Percentiles rank a stretch among this genome's conserved stretches.
Evolutionary conservation across 2,329 filamentous ascomycete genomes (phyloP).

Genomic region (Sporothrix globosa): DNA sequence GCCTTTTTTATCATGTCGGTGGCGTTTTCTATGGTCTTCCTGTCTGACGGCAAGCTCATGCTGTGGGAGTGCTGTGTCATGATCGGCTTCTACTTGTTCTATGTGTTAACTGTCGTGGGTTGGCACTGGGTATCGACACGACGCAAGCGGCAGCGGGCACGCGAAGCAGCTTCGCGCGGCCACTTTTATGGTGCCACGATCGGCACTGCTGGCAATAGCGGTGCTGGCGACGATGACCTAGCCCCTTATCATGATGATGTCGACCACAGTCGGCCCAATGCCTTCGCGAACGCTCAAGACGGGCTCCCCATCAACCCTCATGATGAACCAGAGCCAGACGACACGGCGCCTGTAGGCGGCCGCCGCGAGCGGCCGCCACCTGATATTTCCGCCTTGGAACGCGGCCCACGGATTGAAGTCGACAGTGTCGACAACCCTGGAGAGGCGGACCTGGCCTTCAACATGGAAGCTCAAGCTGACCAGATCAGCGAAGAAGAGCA

Average conservation of each 20-base stretch:
- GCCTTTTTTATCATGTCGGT: constrained; percentile 89
- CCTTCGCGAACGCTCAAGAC: neutral
- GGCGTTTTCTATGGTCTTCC: constrained; percentile 81
- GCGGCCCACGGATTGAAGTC: constrained; percentile 53
- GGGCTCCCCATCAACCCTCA: constrained; percentile 49
- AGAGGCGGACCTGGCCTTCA: constrained; percentile 40
- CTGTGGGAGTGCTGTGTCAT: constrained; percentile 89
- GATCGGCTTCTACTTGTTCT: constrained; percentile 89
- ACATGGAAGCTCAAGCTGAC: constrained; percentile 32
- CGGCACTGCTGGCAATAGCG: constrained; percentile 36
- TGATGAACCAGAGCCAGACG: constrained; percentile 48
- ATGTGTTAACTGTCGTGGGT: constrained; percentile 81
- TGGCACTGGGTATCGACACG: constrained; percentile 88
- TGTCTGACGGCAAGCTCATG: constrained; percentile 80
- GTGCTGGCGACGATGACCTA: constrained; percentile 60
- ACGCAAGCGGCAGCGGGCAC: constrained; percentile 61
- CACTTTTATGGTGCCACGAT: constrained; percentile 66
- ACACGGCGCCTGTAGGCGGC: constrained; percentile 43
- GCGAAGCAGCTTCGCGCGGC: constrained; percentile 72
- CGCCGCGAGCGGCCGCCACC: constrained; percentile 37
- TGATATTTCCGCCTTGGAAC: constrained; percentile 53
- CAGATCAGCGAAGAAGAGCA: constrained; percentile 49
- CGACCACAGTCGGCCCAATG: neutral
- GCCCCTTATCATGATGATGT: constrained; percentile 66
- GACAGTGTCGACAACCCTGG: constrained; percentile 44